Base-by-base conservation (phyloP, 2,329 filamentous ascomycete genomes). In the Sclerotinia glacialis region DNA sequence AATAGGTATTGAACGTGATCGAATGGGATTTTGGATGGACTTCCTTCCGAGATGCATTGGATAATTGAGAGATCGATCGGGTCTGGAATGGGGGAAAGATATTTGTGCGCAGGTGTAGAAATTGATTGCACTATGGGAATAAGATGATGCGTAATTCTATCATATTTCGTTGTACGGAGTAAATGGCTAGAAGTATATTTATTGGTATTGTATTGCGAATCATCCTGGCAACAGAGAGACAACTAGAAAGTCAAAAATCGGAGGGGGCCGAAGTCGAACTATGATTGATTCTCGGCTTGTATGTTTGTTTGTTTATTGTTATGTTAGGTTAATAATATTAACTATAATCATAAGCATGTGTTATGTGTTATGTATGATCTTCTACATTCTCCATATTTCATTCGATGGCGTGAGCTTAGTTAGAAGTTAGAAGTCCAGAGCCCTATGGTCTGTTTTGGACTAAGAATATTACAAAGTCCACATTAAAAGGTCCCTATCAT, bases 331-430 rank as follows among this genome's bases (percentile, higher is more conserved):
- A n/a, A n/a, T n/a, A n/a, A n/a, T n/a, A n/a, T n/a, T n/a, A n/a
- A n/a, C n/a, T n/a, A n/a, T n/a, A n/a, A n/a, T n/a, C n/a, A n/a
- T 42, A 34, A 44, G 12, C 9, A 26, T 16, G 47, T 28, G 23
- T 23, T 55, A n/a, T 40, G 37, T 40, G 34, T 31, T 49, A 34
- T 18, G 12, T n/a, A 44, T 64, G 52, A 64, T 58, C 50, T 28
- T 47, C 52, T 6, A 47, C 12, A 26, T 58, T 40, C 62, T 64
- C 52, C 52, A 64, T 64, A 58, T 64, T 64, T 58, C 42, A 59
- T 59, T 31, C 23, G 23, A 58, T 58, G 62, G 62, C 40, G 62
- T 64, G 62, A 58, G 52, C 42, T 64, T n/a, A n/a, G n/a, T n/a
- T n/a, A n/a, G n/a, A n/a, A n/a, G n/a, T n/a, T n/a, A n/a, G n/a